These are phyloP conservation scores for Phytophthora palmivora DNA, from an alignment of 352 stramenopile species.

Conservation along the genomic window DNA sequence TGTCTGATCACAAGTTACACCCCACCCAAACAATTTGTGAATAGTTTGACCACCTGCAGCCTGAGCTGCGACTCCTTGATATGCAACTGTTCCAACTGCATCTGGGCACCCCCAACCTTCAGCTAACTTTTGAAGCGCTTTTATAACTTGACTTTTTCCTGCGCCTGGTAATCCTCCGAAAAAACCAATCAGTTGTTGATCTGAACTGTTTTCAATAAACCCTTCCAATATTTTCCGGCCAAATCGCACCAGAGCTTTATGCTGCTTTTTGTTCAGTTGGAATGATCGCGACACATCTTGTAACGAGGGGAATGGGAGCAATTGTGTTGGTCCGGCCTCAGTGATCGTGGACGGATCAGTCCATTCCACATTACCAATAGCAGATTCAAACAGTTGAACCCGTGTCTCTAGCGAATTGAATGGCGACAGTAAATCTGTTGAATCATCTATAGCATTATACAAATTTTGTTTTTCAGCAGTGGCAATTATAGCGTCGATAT, in stretches of 20 bases:
- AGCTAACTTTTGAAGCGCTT: constrained; percentile 1
- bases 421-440: too few species aligned
- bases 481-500: too few species aligned
- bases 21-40: constrained; percentile 15
- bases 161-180: constrained; percentile 5
- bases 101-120: neutral
- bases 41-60: constrained; percentile 14
- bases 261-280: constrained; percentile 5
- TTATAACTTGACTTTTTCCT: constrained; percentile 7
- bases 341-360: too few species aligned
- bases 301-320: neutral
- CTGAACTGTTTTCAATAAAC: neutral
- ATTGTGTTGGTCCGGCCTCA: too few species aligned
- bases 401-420: too few species aligned
- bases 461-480: too few species aligned
- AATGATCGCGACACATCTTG: neutral
- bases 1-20: neutral
- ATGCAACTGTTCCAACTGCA: constrained; percentile 4
- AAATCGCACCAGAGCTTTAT: neutral
- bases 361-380: too few species aligned
- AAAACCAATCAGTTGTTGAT: constrained; percentile 6
- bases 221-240: neutral
- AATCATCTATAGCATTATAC: too few species aligned
- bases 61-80: constrained; percentile 3
- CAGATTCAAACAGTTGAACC: too few species aligned